Evolutionary conservation across 2,329 filamentous ascomycete species (phyloP).

Genomic region (Pochonia chlamydosporia): DNA sequence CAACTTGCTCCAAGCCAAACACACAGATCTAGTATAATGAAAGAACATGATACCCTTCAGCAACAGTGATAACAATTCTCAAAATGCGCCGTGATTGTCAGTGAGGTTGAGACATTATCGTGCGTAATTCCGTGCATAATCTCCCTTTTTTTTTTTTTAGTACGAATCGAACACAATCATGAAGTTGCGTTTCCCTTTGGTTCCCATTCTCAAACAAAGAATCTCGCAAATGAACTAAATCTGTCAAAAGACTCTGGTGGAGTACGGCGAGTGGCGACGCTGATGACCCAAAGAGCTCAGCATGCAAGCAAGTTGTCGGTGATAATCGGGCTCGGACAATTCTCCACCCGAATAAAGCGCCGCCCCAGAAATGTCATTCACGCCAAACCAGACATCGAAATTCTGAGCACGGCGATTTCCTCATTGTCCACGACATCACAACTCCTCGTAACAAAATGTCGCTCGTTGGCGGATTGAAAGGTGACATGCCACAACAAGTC

Average conservation of each 20-base stretch:
- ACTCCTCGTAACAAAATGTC: conserved; percentile 24
- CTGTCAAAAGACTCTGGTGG: not conserved
- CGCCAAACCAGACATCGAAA: not conserved
- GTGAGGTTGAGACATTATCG: no score
- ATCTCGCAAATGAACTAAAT: not conserved
- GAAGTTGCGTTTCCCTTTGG: not conserved
- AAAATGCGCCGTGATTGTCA: no score
- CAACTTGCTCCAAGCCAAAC: no score
- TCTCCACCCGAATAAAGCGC: conserved; percentile 9
- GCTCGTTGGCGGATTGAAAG: conserved; percentile 34
- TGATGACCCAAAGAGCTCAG: not conserved
- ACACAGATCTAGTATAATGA: no score
- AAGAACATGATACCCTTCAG: no score
- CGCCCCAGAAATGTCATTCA: conserved; percentile 1
- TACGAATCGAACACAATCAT: not conserved
- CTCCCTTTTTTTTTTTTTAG: no score
- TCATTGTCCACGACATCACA: not conserved
- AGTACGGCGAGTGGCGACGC: not conserved
- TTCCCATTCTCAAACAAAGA: not conserved
- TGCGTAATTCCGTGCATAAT: no score
- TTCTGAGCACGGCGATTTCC: not conserved
- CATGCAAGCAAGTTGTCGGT: conserved; percentile 1
- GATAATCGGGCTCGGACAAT: conserved; percentile 10
- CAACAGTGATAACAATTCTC: no score
- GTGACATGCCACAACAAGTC: conserved; percentile 52